A percentile compares a stretch with the other conserved stretches of the same genome.
These are phyloP conservation scores for Wickerhamiella kazuoi DNA, from an alignment of 805 yeast species.

Conservation along the genomic window DNA sequence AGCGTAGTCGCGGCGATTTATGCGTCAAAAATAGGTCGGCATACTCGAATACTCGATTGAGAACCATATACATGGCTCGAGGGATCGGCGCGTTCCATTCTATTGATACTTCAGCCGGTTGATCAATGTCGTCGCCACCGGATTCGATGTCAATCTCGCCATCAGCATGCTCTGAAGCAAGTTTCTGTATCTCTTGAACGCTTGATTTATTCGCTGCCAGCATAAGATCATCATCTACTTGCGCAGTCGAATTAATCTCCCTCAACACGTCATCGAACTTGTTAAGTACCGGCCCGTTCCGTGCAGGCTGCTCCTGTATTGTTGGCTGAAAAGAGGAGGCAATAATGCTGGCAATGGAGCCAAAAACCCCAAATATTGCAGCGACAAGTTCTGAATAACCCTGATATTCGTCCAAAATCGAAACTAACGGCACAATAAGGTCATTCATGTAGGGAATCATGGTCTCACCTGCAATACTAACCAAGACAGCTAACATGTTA, in stretches of 20 bases:
- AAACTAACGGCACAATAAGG: conserved; percentile 54
- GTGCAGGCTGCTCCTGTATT: no score
- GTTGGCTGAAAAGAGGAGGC: no score
- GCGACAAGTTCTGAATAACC: conserved; percentile 58
- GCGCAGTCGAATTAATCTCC: conserved; percentile 14
- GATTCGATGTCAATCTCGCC: conserved; percentile 18
- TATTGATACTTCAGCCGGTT: conserved; percentile 19
- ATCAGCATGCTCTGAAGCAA: conserved; percentile 17
- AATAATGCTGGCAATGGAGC: conserved; percentile 10
- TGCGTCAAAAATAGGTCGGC: conserved; percentile 57
- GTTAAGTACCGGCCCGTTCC: no score
- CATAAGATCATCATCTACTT: conserved; percentile 17
- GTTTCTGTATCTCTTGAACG: conserved; percentile 4
- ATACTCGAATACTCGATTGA: conserved; percentile 46
- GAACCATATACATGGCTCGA: conserved; percentile 34
- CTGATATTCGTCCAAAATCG: conserved; percentile 66
- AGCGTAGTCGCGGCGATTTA: conserved; percentile 37
- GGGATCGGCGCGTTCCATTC: conserved; percentile 61
- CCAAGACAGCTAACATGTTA: conserved; percentile 48
- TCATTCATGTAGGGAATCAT: conserved; percentile 54
- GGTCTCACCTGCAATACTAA: conserved; percentile 51
- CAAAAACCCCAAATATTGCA: conserved; percentile 54
- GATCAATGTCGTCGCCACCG: conserved; percentile 22
- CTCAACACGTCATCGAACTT: conserved; percentile 12
- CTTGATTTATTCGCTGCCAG: conserved; percentile 1